Conservation (phyloP, 768 basidiomycete species). For the Naganishia antarctica region DNA sequence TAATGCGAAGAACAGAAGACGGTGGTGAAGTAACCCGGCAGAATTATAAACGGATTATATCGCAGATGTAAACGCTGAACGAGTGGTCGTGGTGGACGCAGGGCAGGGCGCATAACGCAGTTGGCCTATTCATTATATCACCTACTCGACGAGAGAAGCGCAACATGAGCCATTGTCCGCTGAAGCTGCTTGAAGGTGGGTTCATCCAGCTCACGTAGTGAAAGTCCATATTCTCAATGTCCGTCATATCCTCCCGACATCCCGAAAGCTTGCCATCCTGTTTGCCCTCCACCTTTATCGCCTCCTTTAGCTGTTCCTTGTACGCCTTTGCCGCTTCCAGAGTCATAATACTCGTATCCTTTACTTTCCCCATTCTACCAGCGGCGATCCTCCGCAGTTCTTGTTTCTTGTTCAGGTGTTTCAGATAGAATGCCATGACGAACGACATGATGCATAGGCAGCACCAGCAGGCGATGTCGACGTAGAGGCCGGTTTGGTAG, state of each 20-base stretch:
- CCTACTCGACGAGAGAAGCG: no score
- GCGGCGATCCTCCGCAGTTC: slow-evolving; percentile 38
- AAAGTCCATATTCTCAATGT: not conserved
- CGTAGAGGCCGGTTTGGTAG: slow-evolving; percentile 45
- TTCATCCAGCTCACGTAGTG: slow-evolving; percentile 3
- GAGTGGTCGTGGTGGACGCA: no score
- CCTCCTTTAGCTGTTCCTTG: slow-evolving; percentile 34
- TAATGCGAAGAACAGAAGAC: no score
- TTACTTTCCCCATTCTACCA: slow-evolving; percentile 37
- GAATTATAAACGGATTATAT: no score
- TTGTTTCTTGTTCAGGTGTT: slow-evolving; percentile 38
- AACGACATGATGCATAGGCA: slow-evolving; percentile 34
- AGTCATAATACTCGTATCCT: slow-evolving; percentile 45
- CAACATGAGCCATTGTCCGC: no score
- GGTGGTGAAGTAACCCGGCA: no score
- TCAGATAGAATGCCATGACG: slow-evolving; percentile 41
- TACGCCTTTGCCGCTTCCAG: slow-evolving; percentile 40
- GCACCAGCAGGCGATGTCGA: slow-evolving; percentile 44
- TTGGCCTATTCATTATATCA: no score
- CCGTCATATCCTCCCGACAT: not conserved
- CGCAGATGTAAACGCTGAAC: no score
- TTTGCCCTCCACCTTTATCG: not conserved
- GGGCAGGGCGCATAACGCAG: no score
- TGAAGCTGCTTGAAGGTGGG: no score
- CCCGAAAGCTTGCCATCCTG: no score